Evolutionary conservation across 257 asterid genomes (phyloP).

Genomic region (Penstemon davidsonii): DNA sequence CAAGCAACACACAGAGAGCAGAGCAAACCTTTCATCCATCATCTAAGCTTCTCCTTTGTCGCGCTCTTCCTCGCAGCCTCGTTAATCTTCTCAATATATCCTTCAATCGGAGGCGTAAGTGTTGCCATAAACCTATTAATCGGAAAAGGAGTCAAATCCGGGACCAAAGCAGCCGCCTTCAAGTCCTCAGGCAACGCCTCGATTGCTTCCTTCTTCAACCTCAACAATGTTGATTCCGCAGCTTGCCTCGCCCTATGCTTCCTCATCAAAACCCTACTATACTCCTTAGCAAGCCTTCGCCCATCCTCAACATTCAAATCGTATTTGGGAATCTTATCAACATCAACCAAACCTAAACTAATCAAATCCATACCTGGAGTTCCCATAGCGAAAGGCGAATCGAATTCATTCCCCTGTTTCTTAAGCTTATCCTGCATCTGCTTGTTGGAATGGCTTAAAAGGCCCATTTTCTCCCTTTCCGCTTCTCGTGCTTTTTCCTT

Average conservation of each 20-base stretch:
- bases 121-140: slow-evolving; percentile 78
- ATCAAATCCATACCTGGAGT: slow-evolving; percentile 82
- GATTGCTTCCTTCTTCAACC: slow-evolving; percentile 76
- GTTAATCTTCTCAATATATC: slow-evolving; percentile 73
- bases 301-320: slow-evolving; percentile 86
- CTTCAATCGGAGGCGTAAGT: slow-evolving; percentile 92
- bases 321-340: slow-evolving; percentile 72
- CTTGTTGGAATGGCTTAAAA: slow-evolving; percentile 58
- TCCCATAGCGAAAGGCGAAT: slow-evolving; percentile 57
- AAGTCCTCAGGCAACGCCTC: slow-evolving; percentile 80
- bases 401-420: slow-evolving; percentile 50
- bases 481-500: slow-evolving; percentile 70
- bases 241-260: slow-evolving; percentile 84
- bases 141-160: slow-evolving; percentile 76
- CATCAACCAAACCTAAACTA: slow-evolving; percentile 74
- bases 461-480: slow-evolving; percentile 79
- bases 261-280: slow-evolving; percentile 84
- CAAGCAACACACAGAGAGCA: neutral
- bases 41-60: slow-evolving; percentile 73
- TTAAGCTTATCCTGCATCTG: slow-evolving; percentile 62
- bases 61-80: slow-evolving; percentile 79
- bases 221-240: slow-evolving; percentile 62
- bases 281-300: slow-evolving; percentile 75
- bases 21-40: slow-evolving; percentile 5
- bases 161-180: slow-evolving; percentile 75